phyloP scores from a whole-genome alignment of 2,329 filamentous ascomycete species.

The Alternaria brassicicola region DNA sequence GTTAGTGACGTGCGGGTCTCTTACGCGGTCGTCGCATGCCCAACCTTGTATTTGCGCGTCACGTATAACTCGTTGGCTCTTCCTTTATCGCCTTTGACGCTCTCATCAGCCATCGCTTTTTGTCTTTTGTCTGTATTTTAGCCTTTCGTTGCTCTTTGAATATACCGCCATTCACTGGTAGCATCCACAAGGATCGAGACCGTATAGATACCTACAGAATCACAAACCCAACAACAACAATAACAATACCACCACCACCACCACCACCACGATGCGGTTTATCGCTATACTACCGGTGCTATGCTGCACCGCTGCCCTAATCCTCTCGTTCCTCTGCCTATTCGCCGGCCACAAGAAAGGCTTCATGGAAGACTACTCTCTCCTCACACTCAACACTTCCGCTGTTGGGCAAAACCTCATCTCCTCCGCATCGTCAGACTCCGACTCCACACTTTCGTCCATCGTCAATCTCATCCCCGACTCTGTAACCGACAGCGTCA shows the following conservation, averaged over 20 bases:
- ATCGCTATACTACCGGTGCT: constrained; percentile 58
- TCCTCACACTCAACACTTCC: constrained; percentile 67
- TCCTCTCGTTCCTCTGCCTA: constrained; percentile 65
- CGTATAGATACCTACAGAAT: neutral
- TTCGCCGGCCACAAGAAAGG: constrained; percentile 64
- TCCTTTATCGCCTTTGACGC: neutral
- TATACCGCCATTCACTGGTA: neutral
- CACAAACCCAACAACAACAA: constrained; percentile 1
- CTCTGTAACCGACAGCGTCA: constrained; percentile 44
- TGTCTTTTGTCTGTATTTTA: constrained; percentile 6
- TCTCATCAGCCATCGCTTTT: neutral
- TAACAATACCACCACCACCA: no score
- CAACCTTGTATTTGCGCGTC: constrained; percentile 3
- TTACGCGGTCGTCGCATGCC: neutral
- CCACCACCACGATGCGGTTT: constrained; percentile 51
- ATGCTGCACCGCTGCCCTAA: constrained; percentile 60
- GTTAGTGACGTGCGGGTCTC: constrained; percentile 12
- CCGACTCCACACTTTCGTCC: constrained; percentile 33
- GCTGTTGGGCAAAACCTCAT: constrained; percentile 55
- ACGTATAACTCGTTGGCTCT: constrained; percentile 13
- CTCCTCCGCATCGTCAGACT: constrained; percentile 26
- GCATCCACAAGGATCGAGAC: neutral
- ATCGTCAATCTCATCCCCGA: constrained; percentile 47
- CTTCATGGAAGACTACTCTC: constrained; percentile 63
- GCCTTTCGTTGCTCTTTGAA: constrained; percentile 2